A percentile compares a stretch with the other conserved stretches of the same genome.
Conservation (phyloP, 1,284 basidiomycete species). For the Boletus subluridellus region DNA sequence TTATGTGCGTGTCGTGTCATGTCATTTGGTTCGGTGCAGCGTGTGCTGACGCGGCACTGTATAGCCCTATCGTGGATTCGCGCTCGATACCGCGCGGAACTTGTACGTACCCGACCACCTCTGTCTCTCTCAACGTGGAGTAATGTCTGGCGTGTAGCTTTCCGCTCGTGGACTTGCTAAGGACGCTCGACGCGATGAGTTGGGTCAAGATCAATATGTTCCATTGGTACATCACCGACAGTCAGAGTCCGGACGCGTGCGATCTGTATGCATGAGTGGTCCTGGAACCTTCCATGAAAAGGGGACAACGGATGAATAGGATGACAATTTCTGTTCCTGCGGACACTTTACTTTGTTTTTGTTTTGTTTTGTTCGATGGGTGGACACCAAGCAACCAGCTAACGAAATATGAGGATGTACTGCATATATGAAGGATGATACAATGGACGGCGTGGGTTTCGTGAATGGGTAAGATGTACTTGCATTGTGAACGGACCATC, state of each 20-base stretch:
- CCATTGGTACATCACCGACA: conserved; percentile 73
- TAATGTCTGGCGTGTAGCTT: conserved; percentile 43
- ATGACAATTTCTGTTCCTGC: not conserved
- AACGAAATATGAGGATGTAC: not conserved
- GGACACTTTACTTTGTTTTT: not conserved
- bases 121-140: not conserved
- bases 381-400: not conserved
- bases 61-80: conserved; percentile 75
- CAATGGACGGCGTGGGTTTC: too few relatives aligned
- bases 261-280: conserved; percentile 41
- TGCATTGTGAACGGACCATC: too few relatives aligned
- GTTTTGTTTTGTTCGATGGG: not conserved
- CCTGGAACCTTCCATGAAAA: not conserved
- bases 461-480: too few relatives aligned
- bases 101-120: conserved; percentile 38
- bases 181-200: conserved; percentile 81
- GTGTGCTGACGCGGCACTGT: conserved; percentile 4
- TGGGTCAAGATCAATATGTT: conserved; percentile 73
- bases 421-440: too few relatives aligned
- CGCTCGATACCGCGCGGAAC: conserved; percentile 76
- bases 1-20: conserved; percentile 45
- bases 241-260: conserved; percentile 58
- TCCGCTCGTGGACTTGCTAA: conserved; percentile 62
- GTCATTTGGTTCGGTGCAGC: not conserved
- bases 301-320: not conserved